These are phyloP conservation scores for Crucihimalaya himalaica DNA, from an alignment of 345 rosid genomes.

Conservation along the genomic window DNA sequence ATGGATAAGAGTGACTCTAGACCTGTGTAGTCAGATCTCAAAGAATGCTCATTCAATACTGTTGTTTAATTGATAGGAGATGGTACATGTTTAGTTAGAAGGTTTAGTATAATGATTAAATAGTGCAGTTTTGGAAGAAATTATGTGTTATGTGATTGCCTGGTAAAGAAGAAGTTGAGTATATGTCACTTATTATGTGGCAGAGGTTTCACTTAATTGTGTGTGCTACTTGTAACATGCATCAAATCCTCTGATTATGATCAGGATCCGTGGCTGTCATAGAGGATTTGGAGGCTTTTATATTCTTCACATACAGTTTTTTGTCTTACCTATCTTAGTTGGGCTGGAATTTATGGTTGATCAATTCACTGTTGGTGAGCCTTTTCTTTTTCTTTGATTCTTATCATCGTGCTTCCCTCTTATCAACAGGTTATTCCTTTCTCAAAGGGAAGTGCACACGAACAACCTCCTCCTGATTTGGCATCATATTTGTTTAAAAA, in stretches of 20 bases:
- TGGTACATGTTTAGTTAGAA: constrained; percentile 14
- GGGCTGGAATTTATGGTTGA: background rate
- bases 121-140: background rate
- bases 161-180: constrained; percentile 14
- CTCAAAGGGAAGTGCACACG: constrained; percentile 69
- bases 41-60: background rate
- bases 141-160: background rate
- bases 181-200: background rate
- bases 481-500: constrained; percentile 82
- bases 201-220: background rate
- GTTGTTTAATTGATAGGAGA: background rate
- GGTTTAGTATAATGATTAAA: constrained; percentile 23
- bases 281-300: constrained; percentile 2
- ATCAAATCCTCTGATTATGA: constrained; percentile 1
- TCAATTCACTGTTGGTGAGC: background rate
- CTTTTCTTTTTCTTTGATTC: background rate
- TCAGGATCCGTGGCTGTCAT: background rate
- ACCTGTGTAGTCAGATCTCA: background rate
- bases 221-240: constrained; percentile 1
- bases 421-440: constrained; percentile 78
- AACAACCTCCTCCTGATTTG: constrained; percentile 93
- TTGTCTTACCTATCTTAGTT: constrained; percentile 3
- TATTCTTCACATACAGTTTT: background rate
- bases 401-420: background rate
- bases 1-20: constrained; percentile 5